Evolutionary conservation across 495 filamentous ascomycete genomes (phyloP).

Genomic region (Neurospora hispaniola): DNA sequence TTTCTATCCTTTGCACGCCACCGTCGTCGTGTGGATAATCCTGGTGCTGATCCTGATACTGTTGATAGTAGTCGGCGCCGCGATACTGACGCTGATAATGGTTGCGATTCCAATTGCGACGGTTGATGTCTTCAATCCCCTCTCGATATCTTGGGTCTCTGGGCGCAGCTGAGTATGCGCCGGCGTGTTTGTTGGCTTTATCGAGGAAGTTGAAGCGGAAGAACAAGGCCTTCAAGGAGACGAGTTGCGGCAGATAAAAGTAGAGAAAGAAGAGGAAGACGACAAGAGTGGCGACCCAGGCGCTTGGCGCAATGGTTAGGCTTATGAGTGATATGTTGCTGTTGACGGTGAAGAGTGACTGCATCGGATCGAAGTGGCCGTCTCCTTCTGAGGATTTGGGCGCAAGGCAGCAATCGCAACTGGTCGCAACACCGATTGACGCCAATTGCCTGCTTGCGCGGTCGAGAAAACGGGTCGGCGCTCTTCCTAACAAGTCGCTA

Average conservation of each 20-base stretch:
- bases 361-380: conserved; percentile 25
- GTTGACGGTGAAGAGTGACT: conserved; percentile 40
- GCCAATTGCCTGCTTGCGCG: background rate
- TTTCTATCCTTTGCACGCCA: background rate
- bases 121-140: background rate
- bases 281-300: conserved; percentile 39
- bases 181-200: background rate
- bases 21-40: background rate
- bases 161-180: background rate
- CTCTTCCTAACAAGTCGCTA: background rate
- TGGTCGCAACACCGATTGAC: background rate
- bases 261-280: conserved; percentile 39
- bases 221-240: conserved; percentile 5
- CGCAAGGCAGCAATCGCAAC: background rate
- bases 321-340: conserved; percentile 44
- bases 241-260: conserved; percentile 34
- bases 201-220: conserved; percentile 2
- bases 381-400: background rate
- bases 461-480: background rate
- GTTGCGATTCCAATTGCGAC: background rate
- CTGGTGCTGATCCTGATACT: conserved; percentile 1
- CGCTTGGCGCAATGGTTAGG: conserved; percentile 42
- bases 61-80: background rate
- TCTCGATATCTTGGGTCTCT: background rate
- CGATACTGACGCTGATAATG: background rate